Percentiles rank a stretch among this genome's conserved stretches.
These are phyloP conservation scores for Magnaporthiopsis poae DNA, from an alignment of 2,329 filamentous ascomycete genomes.

Conservation along the genomic window DNA sequence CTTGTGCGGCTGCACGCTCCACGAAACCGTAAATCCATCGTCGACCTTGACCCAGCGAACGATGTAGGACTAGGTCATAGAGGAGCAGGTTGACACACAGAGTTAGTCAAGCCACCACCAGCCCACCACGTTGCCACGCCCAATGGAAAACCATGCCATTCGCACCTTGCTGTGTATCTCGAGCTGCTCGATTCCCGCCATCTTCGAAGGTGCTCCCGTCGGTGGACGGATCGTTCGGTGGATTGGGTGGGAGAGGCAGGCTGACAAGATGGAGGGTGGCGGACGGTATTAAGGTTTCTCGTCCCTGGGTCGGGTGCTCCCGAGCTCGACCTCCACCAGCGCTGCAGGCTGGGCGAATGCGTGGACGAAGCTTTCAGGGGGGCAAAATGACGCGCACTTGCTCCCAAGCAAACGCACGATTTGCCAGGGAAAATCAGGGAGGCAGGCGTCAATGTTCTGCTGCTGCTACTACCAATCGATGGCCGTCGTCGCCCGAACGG, in stretches of 20 bases:
- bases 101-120: slow-evolving; percentile 6
- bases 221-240: neutral
- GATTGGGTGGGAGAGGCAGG: neutral
- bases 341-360: neutral
- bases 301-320: neutral
- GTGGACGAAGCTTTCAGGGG: neutral
- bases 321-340: neutral
- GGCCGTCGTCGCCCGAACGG: neutral
- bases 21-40: slow-evolving; percentile 84
- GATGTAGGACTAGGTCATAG: slow-evolving; percentile 68
- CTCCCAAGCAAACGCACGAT: neutral
- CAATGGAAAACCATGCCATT: slow-evolving; percentile 10
- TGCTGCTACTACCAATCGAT: neutral
- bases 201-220: slow-evolving; percentile 25
- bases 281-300: too few species aligned
- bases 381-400: neutral
- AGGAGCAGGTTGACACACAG: slow-evolving; percentile 2
- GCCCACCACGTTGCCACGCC: slow-evolving; percentile 2
- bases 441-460: neutral
- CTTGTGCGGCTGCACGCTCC: slow-evolving; percentile 95
- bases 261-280: neutral
- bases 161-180: slow-evolving; percentile 94
- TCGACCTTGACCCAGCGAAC: slow-evolving; percentile 94
- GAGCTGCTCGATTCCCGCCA: slow-evolving; percentile 93
- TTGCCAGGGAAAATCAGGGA: neutral